Percentiles rank a stretch among this genome's conserved stretches.
Evolutionary conservation across 257 asterid species (phyloP).

Genomic region (Verbena officinalis): DNA sequence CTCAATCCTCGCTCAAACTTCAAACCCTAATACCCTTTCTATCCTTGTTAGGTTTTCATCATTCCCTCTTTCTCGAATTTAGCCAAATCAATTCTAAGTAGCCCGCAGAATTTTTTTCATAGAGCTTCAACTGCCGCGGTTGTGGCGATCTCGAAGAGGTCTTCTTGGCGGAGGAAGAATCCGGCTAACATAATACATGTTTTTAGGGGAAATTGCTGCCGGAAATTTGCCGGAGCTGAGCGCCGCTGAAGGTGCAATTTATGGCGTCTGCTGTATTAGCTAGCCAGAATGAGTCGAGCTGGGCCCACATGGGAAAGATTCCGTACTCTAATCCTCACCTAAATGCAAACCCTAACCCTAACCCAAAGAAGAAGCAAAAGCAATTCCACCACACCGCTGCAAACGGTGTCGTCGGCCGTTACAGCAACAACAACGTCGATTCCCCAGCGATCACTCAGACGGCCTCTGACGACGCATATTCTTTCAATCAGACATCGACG

Average conservation of each 20-base stretch:
- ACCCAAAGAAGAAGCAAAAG: slow-evolving; percentile 79
- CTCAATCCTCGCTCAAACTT: slow-evolving; percentile 67
- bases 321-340: slow-evolving; percentile 61
- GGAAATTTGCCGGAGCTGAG: slow-evolving; percentile 49
- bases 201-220: slow-evolving; percentile 37
- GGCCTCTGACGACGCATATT: slow-evolving; percentile 91
- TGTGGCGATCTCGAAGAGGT: slow-evolving; percentile 23
- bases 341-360: slow-evolving; percentile 75
- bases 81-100: background rate
- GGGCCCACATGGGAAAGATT: slow-evolving; percentile 89
- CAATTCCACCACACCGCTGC: slow-evolving; percentile 55
- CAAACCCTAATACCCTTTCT: slow-evolving; percentile 56
- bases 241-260: slow-evolving; percentile 48
- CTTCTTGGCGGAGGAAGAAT: slow-evolving; percentile 1
- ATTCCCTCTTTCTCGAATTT: background rate
- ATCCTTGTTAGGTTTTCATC: slow-evolving; percentile 11
- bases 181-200: slow-evolving; percentile 48
- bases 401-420: slow-evolving; percentile 47
- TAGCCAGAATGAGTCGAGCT: slow-evolving; percentile 82
- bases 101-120: background rate
- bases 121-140: slow-evolving; percentile 7
- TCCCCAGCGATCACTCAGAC: slow-evolving; percentile 76
- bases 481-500: slow-evolving; percentile 67
- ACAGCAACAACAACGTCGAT: slow-evolving; percentile 33
- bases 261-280: slow-evolving; percentile 96